These are phyloP conservation scores for Datura wrightii DNA, from an alignment of 257 asterid genomes.

Conservation along the genomic window DNA sequence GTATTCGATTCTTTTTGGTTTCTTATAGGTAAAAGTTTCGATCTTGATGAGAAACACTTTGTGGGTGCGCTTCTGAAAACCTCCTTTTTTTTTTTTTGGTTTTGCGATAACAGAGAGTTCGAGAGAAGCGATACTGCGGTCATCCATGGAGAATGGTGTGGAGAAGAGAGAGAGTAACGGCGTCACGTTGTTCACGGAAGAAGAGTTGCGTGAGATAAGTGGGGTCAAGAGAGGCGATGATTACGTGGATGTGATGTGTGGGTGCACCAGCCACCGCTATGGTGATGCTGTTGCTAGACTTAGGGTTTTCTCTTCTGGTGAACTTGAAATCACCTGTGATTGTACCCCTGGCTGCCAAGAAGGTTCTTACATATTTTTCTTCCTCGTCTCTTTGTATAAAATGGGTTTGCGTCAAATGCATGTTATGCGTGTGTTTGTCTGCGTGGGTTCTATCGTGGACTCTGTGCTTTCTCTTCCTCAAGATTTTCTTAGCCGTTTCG, in stretches of 20 bases:
- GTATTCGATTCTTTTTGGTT: slow-evolving; percentile 38
- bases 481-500: not conserved
- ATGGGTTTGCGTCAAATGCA: slow-evolving; percentile 42
- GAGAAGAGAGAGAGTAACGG: slow-evolving; percentile 35
- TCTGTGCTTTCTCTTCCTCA: slow-evolving; percentile 11
- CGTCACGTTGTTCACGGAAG: slow-evolving; percentile 45
- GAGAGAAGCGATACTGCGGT: slow-evolving; percentile 28
- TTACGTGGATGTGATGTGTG: slow-evolving; percentile 65
- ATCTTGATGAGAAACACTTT: slow-evolving; percentile 35
- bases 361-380: slow-evolving; percentile 40
- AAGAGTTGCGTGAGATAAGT: slow-evolving; percentile 50
- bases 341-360: slow-evolving; percentile 66
- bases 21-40: slow-evolving; percentile 29
- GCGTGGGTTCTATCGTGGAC: slow-evolving; percentile 5
- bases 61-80: slow-evolving; percentile 25
- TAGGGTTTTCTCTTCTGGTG: slow-evolving; percentile 64
- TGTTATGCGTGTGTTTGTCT: slow-evolving; percentile 18
- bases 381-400: not conserved
- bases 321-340: slow-evolving; percentile 61
- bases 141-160: slow-evolving; percentile 32
- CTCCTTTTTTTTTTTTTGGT: not conserved
- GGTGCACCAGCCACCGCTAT: slow-evolving; percentile 66
- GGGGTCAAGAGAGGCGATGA: slow-evolving; percentile 52
- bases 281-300: slow-evolving; percentile 71
- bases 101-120: not conserved